These are phyloP conservation scores for Monilinia aucupariae DNA, from an alignment of 2,329 filamentous ascomycete genomes.

Conservation along the genomic window DNA sequence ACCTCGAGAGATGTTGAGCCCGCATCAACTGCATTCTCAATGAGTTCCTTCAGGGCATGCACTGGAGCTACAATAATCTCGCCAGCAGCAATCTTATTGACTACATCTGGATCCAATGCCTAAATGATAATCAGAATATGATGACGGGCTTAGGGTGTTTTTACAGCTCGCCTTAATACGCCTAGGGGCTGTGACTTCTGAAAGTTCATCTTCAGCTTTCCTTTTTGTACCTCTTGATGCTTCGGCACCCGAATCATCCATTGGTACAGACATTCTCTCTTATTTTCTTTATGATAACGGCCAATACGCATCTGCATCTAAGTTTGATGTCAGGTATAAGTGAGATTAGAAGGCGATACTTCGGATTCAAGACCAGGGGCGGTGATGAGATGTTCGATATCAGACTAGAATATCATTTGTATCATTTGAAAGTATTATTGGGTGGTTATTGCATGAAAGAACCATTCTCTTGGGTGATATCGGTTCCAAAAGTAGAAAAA, in stretches of 20 bases:
- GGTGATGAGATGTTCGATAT: not conserved
- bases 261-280: slow-evolving; percentile 35
- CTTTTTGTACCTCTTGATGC: slow-evolving; percentile 41
- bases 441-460: not conserved
- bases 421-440: not conserved
- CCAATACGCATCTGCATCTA: not conserved
- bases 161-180: slow-evolving; percentile 41
- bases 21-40: slow-evolving; percentile 97
- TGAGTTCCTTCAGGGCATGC: slow-evolving; percentile 90
- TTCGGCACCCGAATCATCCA: slow-evolving; percentile 39
- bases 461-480: not conserved
- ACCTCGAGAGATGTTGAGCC: slow-evolving; percentile 88
- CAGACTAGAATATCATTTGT: not conserved
- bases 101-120: slow-evolving; percentile 84
- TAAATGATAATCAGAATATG: slow-evolving; percentile 41
- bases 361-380: not conserved
- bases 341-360: not conserved
- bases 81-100: slow-evolving; percentile 97
- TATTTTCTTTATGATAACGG: not conserved
- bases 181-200: slow-evolving; percentile 40
- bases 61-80: slow-evolving; percentile 98
- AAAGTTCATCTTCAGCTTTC: slow-evolving; percentile 42
- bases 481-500: not conserved
- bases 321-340: not conserved
- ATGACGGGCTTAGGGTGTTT: not conserved